phyloP scores from a whole-genome alignment of 352 stramenopile genomes.

The Globisporangium lucens region DNA sequence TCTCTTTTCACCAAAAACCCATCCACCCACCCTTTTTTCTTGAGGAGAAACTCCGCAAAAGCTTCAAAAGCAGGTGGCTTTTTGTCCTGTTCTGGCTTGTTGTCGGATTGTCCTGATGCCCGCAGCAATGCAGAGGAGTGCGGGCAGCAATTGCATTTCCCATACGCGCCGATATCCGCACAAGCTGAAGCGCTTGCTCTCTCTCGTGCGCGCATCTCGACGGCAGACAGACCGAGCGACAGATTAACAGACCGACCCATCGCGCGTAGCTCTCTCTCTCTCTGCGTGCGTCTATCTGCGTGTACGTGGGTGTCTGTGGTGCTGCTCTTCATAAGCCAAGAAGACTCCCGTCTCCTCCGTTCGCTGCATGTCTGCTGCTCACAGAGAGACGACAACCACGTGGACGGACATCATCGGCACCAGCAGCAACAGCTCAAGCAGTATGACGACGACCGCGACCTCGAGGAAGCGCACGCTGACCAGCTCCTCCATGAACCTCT shows the following conservation, averaged over 20 bases:
- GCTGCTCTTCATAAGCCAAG: too few relatives aligned
- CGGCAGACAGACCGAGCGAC: neutral
- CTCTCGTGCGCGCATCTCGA: neutral
- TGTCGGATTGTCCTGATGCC: neutral
- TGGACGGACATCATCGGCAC: slow-evolving; percentile 11
- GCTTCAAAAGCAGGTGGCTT: neutral
- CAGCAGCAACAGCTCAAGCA: slow-evolving; percentile 4
- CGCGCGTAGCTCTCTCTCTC: neutral
- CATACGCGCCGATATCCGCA: neutral
- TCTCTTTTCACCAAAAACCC: neutral
- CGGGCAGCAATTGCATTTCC: neutral
- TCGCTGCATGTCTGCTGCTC: neutral
- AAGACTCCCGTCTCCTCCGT: neutral
- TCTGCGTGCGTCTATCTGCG: neutral
- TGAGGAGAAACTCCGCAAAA: neutral
- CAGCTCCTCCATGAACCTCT: neutral
- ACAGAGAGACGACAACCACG: neutral
- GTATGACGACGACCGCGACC: slow-evolving; percentile 4
- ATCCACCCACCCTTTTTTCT: neutral
- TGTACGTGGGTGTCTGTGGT: neutral
- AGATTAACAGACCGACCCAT: neutral
- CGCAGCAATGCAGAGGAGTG: neutral
- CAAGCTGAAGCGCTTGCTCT: neutral
- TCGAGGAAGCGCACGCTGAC: slow-evolving; percentile 21
- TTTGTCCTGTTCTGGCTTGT: neutral